Evolutionary conservation across 2,329 filamentous ascomycete genomes (phyloP), one percentile per base, ranked within the genome.

Genomic region (Pseudogymnoascus sp.): DNA sequence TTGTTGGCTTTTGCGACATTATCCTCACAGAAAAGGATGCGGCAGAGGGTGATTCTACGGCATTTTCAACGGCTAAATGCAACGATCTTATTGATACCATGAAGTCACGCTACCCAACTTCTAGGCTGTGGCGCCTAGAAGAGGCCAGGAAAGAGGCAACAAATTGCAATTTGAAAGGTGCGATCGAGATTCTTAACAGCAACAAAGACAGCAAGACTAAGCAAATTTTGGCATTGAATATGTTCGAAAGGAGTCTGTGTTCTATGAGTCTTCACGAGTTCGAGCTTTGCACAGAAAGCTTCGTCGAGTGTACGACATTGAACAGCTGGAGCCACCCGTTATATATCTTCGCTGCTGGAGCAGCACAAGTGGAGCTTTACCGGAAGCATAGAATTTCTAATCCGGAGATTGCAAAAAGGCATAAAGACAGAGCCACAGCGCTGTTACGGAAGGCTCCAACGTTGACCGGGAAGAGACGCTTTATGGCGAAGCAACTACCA

Each of bases 301-400:
- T 97, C 73, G 73, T 92, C 39, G 71, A 82, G 65, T 92, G 89
- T 65, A 78, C 90, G 9, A 86, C 89, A 60, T 80, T 94, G 61
- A 97, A 96, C 74, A 90, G 90, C 67, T 97, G 94, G 94, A 92
- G 88, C 61, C 91, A 91, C 59, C 85, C 87, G 0, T 73, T 97
- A 60, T 97, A 99, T 75, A 91, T 91, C 71, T 97, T 92, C 74
- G 88, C 96, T 65, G 88, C 89, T 1, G 94, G 87, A 6, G 81
- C 82, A 11, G 87, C 88, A 0, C 86, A 95, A 66, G 75, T 97
- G 1, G 90, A 94, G 68, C 78, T 91, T 4, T 97, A 97, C 74
- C 85, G 94, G 8, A 77, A 85, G 60, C 72, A 79, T 47, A 78
- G 80, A 59, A 68, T 72, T 3, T 70, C 68, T 0, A 71, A 77